Percentiles rank a stretch among this genome's conserved stretches.
These are phyloP conservation scores for Aspergillus amoenus DNA, from an alignment of 2,329 filamentous ascomycete genomes.

Conservation along the genomic window DNA sequence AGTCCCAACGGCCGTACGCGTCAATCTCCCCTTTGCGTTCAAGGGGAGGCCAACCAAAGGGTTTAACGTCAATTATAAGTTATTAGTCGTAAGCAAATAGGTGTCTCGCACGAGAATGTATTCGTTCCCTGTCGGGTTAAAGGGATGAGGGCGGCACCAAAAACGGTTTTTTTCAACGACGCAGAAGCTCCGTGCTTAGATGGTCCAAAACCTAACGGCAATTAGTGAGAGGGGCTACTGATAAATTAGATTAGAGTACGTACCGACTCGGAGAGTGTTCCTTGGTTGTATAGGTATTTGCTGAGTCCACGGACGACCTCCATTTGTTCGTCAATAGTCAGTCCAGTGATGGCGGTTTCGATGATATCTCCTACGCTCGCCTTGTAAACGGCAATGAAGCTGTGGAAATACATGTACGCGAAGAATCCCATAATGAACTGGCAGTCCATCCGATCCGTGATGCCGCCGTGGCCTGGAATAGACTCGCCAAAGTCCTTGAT, in stretches of 20 bases:
- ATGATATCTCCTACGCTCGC: slow-evolving; percentile 82
- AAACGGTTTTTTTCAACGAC: background rate
- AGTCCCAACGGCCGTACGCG: background rate
- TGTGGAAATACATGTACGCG: slow-evolving; percentile 97
- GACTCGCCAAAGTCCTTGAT: slow-evolving; percentile 99
- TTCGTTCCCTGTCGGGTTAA: background rate
- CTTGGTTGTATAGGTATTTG: slow-evolving; percentile 66
- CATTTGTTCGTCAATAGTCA: slow-evolving; percentile 83
- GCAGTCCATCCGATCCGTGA: slow-evolving; percentile 99
- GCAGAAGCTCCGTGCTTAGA: slow-evolving; percentile 10
- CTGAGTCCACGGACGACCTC: slow-evolving; percentile 66
- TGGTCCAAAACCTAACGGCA: slow-evolving; percentile 6
- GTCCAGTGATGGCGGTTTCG: slow-evolving; percentile 86
- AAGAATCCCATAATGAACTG: slow-evolving; percentile 99
- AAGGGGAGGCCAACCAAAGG: background rate
- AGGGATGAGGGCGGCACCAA: background rate
- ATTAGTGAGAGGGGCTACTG: background rate
- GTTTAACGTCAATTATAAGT: slow-evolving; percentile 11
- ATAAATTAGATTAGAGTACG: slow-evolving; percentile 5
- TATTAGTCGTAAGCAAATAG: slow-evolving; percentile 10
- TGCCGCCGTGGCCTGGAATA: slow-evolving; percentile 94
- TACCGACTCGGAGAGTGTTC: slow-evolving; percentile 56
- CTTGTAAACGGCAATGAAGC: slow-evolving; percentile 89
- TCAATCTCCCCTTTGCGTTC: background rate
- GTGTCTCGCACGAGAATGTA: slow-evolving; percentile 8